Conservation (phyloP, 1,284 basidiomycete genomes). For the Ustilago cynodontis region DNA sequence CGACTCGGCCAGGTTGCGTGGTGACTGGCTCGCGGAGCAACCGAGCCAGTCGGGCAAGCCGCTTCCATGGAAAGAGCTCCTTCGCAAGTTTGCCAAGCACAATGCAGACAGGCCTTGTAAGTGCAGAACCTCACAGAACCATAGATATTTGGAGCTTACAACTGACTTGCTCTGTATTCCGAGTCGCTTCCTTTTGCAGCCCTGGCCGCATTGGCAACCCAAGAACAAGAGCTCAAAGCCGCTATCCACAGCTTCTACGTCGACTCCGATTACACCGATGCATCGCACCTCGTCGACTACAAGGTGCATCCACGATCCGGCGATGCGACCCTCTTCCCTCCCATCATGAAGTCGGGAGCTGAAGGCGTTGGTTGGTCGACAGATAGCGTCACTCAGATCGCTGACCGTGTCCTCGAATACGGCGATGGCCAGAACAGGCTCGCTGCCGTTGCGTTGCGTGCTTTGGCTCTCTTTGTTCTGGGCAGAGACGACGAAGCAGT, state of each 20-base stretch:
- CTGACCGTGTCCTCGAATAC: conserved; percentile 52
- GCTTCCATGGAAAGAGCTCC: conserved; percentile 64
- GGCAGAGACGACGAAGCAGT: conserved; percentile 64
- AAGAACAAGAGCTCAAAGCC: conserved; percentile 57
- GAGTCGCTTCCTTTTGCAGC: conserved; percentile 23
- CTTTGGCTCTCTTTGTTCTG: conserved; percentile 59
- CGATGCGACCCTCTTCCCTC: conserved; percentile 55
- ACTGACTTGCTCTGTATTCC: not conserved
- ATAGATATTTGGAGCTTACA: too few species aligned
- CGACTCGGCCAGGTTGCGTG: conserved; percentile 62
- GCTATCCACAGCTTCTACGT: conserved; percentile 41
- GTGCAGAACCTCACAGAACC: conserved; percentile 21
- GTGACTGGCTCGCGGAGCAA: conserved; percentile 56
- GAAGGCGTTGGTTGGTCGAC: conserved; percentile 58
- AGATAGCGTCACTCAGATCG: conserved; percentile 34
- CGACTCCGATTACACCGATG: conserved; percentile 53
- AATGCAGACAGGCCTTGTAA: conserved; percentile 59
- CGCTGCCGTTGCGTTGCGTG: conserved; percentile 49
- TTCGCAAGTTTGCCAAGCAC: conserved; percentile 70
- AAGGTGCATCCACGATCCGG: conserved; percentile 27
- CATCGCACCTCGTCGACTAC: conserved; percentile 54
- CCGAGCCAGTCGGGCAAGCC: conserved; percentile 33
- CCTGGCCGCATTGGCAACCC: conserved; percentile 36
- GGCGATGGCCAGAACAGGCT: conserved; percentile 28
- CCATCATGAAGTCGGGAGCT: conserved; percentile 37